Evolutionary conservation across 768 basidiomycete species (phyloP), one percentile per base, ranked within the genome.

Genomic region (Amanita rubescens): DNA sequence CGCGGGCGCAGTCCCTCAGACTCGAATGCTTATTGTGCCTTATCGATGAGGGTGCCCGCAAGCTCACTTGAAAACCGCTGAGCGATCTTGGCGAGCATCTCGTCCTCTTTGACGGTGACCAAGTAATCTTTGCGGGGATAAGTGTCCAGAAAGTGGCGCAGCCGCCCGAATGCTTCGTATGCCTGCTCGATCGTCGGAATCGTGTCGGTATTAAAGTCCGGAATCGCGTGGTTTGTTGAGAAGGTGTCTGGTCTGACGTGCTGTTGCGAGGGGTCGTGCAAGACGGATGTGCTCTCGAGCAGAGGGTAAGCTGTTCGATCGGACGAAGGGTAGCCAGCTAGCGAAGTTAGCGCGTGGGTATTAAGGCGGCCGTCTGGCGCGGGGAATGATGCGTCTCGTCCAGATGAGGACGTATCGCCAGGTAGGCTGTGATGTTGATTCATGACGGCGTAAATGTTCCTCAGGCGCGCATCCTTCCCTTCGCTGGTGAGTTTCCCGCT

Each of bases 401-500:
- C 24, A 14, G 51, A 22, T 19, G 49, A 12, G 17, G 41, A 32
- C 11, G 30, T 20, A 24, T 35, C 43, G 15, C n/a, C 25, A 14
- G 42, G 8, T 9, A 37, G n/a, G n/a, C n/a, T 19, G 24, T 25
- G 15, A 30, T 35, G 43, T 32, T 45, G 43, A 19, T 46, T 38
- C 20, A 53, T 42, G 33, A 34, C 24, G 17, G 33, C 17, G 15
- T 53, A 37, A 6, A 27, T 11, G 35, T 30, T 33, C 22, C 44
- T 35, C 20, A 37, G 27, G 43, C 44, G 48, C 33, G 37, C 46
- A 22, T 42, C 51, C 43, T 30, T 52, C 9, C 39, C 25, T 47
- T 61, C 69, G 62, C 72, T 78, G 62, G 49, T 69, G 77, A 78
- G 84, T 17, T 77, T 69, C 1, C 88, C 89, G 20, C 79, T 78